A percentile compares a stretch with the other conserved stretches of the same genome.
phyloP scores from a whole-genome alignment of 352 stramenopile genomes.

The Phytophthora cryptogea region DNA sequence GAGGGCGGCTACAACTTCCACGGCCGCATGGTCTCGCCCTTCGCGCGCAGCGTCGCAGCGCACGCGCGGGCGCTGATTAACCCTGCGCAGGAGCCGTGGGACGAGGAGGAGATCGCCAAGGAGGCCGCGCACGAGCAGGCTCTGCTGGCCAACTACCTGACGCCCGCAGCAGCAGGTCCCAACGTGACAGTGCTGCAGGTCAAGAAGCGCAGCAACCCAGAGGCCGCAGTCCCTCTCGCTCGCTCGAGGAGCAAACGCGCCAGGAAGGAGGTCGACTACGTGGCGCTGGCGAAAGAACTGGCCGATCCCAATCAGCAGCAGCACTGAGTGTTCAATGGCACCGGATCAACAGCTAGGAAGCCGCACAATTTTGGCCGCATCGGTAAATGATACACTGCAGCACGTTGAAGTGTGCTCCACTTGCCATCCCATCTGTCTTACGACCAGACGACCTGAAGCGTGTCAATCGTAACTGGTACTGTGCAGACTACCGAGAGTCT shows the following conservation, averaged over 20 bases:
- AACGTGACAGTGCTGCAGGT: constrained; percentile 28
- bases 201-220: constrained; percentile 41
- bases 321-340: background rate
- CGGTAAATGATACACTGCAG: too few relatives aligned
- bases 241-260: constrained; percentile 47
- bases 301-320: constrained; percentile 30
- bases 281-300: constrained; percentile 64
- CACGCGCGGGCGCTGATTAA: constrained; percentile 65
- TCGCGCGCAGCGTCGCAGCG: constrained; percentile 76
- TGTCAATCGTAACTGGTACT: too few relatives aligned
- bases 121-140: constrained; percentile 55
- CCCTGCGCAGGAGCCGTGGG: constrained; percentile 51
- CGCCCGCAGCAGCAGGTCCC: constrained; percentile 7
- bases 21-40: constrained; percentile 78
- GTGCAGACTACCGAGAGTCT: constrained; percentile 5
- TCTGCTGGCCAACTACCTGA: constrained; percentile 57
- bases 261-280: constrained; percentile 70
- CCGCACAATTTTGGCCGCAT: background rate
- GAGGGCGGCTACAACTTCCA: constrained; percentile 91
- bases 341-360: background rate
- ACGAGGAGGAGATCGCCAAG: constrained; percentile 49
- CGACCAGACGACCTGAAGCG: background rate
- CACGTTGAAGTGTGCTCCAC: background rate
- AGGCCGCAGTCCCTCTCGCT: constrained; percentile 13
- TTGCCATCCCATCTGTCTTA: background rate